Percentiles rank a stretch among this genome's conserved stretches.
These are phyloP conservation scores for Pleoardoris graminearum DNA, from an alignment of 2,329 filamentous ascomycete species.

Conservation along the genomic window DNA sequence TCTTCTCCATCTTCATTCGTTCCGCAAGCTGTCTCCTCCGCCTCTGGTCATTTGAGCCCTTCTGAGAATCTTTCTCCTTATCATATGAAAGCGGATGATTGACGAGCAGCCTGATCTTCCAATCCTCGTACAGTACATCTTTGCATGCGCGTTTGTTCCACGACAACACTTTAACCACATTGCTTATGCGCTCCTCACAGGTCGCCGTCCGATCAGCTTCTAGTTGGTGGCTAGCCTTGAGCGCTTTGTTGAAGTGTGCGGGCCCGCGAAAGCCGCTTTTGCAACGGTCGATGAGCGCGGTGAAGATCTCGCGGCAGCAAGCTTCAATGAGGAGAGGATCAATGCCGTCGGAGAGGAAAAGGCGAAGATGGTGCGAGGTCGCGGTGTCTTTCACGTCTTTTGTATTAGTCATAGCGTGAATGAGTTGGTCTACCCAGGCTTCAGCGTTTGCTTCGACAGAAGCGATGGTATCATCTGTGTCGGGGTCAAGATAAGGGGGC, in stretches of 20 bases:
- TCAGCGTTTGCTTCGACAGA: constrained; percentile 16
- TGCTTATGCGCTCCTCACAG: constrained; percentile 15
- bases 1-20: constrained; percentile 14
- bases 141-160: constrained; percentile 22
- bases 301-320: constrained; percentile 13
- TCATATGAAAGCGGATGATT: constrained; percentile 20
- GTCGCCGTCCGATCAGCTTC: constrained; percentile 13
- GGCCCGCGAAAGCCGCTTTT: constrained; percentile 19
- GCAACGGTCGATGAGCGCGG: constrained; percentile 17
- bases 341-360: constrained; percentile 13
- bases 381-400: constrained; percentile 14
- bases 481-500: constrained; percentile 12
- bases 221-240: constrained; percentile 7
- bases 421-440: constrained; percentile 14
- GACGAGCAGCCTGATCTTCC: constrained; percentile 19
- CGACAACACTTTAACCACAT: constrained; percentile 14
- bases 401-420: constrained; percentile 13
- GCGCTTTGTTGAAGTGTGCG: constrained; percentile 15
- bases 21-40: constrained; percentile 12
- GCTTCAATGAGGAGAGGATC: constrained; percentile 16
- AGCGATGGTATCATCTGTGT: constrained; percentile 11
- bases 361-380: constrained; percentile 11
- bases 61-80: constrained; percentile 20
- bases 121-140: constrained; percentile 23
- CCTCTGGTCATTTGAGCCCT: constrained; percentile 22